These are phyloP conservation scores for Aeschynomene evenia DNA, from an alignment of 306 rosid species.

Conservation along the genomic window DNA sequence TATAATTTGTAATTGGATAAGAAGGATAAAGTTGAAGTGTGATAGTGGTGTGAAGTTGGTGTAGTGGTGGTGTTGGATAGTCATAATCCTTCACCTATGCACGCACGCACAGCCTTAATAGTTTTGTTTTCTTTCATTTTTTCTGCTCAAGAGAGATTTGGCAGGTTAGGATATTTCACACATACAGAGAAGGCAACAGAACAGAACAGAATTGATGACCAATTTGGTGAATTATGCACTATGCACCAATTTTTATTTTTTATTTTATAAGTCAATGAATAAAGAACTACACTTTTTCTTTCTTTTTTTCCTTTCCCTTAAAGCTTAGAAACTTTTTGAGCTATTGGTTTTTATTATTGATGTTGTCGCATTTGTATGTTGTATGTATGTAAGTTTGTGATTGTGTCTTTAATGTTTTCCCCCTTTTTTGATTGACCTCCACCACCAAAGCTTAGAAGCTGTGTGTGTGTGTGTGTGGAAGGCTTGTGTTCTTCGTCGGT, in stretches of 20 bases:
- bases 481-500: no score
- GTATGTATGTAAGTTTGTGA: not conserved
- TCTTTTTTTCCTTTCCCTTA: not conserved
- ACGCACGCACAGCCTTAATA: no score
- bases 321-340: not conserved
- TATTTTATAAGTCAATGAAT: not conserved
- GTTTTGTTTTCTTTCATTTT: not conserved
- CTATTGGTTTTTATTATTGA: not conserved
- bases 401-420: not conserved
- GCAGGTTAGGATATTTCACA: no score
- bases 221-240: not conserved
- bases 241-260: no score
- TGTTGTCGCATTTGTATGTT: not conserved
- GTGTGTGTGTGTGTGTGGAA: no score
- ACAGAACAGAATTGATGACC: not conserved
- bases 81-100: not conserved
- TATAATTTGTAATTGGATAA: no score
- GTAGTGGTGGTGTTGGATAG: not conserved
- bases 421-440: not conserved
- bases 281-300: not conserved
- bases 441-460: not conserved
- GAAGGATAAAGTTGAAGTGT: not conserved
- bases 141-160: no score
- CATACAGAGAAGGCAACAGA: not conserved
- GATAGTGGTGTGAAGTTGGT: not conserved